Base-by-base conservation (phyloP, 176 grass and related monocot species). In the Aegilops longissima region DNA sequence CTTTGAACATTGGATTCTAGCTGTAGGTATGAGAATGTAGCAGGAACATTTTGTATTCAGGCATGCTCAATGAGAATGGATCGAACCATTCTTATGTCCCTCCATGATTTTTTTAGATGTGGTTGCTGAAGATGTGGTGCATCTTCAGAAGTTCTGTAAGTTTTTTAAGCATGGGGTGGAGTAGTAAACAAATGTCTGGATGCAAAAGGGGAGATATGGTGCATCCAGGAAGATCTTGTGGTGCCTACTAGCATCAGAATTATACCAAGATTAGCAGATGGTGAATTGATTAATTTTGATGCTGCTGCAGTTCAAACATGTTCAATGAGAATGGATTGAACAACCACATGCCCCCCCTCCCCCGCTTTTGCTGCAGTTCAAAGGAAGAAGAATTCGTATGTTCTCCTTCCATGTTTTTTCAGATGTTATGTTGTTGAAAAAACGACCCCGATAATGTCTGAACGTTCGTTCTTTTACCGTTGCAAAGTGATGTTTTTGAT, bases 371-470 rank as follows among this genome's bases (percentile, higher is more conserved):
- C 51, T 54, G 51, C 6, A 54, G 51, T 54, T 6, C 5, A 54
- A 18, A 54, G 51, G 0, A 54, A 54, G 51, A 6, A 54, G 5
- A 54, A 54, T 6, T 54, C 51, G 6, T 54, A 18, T 54, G 51
- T 52, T 6, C 49, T 2, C 12, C 45, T 17, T 52, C 49, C 14
- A 52, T 52, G 49, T 0, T 17, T 17, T 52, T 6, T 52, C 14
- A 52, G 49, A 52, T 6, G 14, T 18, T 0, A 54, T 51, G 51
- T 54, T 54, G 13, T 52, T 17, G 0, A 16, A 52, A 52, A 51
- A 17, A 17, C 0, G 49, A 52, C 5, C 0, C 1, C 0, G 5
- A 52, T 52, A 52, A 52, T 0, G 49, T 5, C 1, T 0, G 49
- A 17, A 52, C 1, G 0, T 42, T 42, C 9, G 9, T 0, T 2